Evolutionary conservation across 2,329 filamentous ascomycete species (phyloP), one percentile per base, ranked within the genome.

Genomic region (Aspergillus sp.): DNA sequence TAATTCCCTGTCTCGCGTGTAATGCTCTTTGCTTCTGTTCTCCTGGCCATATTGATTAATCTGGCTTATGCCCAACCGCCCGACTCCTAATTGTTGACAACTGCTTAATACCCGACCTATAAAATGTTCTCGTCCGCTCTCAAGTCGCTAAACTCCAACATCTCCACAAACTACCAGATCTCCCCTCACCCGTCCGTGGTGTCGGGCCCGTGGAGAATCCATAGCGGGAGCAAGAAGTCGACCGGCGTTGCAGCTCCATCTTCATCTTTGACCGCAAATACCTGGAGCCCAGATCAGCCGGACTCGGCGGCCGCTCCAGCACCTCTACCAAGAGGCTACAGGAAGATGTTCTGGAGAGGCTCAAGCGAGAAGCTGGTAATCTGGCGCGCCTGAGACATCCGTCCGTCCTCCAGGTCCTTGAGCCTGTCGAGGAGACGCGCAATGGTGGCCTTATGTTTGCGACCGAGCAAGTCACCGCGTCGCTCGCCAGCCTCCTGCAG

Each of bases 161-260:
- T 98, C 64, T 80, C 79, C 38, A 79, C 82, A 55, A 93, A 94
- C 65, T 98, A 98, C 63, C 77, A 82, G 47, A 71, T 96, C 44
- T 80, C 85, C 14, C 71, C 79, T 15, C 77, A 75, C 38, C 75
- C 82, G 8, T 80, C 77, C n/a, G 82, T 86, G 32, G 77, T 77
- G 32, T 84, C 88, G 11, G 91, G 91, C 12, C 85, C 88, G 37
- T 98, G 91, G 91, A 93, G 86, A 67, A 91, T 98, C 52, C 89
- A 89, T 71, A 88, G 95, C 65, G 88, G 84, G 37, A 96, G 93
- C 69, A 93, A 93, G 66, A 96, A 95, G 64, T 86, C 82, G 17
- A 94, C 86, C 0, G 85, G 84, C 45, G 93, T 91, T 58, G 61
- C 80, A 5, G 91, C 81, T 34, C 88, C 11, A 79, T 96, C 45